These are phyloP conservation scores for Trichoderma brevicompactum DNA, from an alignment of 2,329 filamentous ascomycete genomes.

Conservation along the genomic window DNA sequence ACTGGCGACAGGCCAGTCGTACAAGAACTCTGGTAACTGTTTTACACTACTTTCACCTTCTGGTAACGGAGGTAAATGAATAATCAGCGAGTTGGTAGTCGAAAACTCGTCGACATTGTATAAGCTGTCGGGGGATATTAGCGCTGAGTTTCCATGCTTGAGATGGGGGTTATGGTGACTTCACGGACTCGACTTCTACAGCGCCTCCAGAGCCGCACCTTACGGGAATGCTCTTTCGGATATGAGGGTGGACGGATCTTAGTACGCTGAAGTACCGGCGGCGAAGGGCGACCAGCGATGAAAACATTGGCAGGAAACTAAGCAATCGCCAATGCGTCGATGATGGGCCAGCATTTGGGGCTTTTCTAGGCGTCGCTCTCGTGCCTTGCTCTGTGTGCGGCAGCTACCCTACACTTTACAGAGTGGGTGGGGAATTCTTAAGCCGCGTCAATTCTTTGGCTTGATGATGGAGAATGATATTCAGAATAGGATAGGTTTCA, in stretches of 20 bases:
- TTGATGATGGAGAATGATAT: background rate
- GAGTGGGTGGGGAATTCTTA: too few relatives aligned
- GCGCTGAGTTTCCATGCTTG: background rate
- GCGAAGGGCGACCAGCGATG: background rate
- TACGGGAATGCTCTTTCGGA: constrained; percentile 49
- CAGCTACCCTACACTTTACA: constrained; percentile 12
- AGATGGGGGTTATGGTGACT: background rate
- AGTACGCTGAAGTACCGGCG: constrained; percentile 21
- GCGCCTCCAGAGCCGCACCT: constrained; percentile 54
- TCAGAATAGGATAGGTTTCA: too few relatives aligned
- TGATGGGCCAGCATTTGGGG: background rate
- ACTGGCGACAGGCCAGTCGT: constrained; percentile 52
- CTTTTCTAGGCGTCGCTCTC: background rate
- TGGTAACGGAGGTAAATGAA: constrained; percentile 60
- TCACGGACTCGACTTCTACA: constrained; percentile 56
- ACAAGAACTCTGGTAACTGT: constrained; percentile 48
- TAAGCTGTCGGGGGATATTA: constrained; percentile 46
- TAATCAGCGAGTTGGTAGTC: constrained; percentile 51
- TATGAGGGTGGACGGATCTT: background rate
- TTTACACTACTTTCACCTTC: constrained; percentile 36
- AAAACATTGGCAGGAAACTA: constrained; percentile 3
- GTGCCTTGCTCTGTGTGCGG: background rate
- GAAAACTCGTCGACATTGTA: constrained; percentile 50
- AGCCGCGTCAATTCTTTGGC: background rate
- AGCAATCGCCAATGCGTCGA: background rate